These are phyloP conservation scores for Apiospora saccharicola DNA, from an alignment of 2,329 filamentous ascomycete species.

Conservation along the genomic window DNA sequence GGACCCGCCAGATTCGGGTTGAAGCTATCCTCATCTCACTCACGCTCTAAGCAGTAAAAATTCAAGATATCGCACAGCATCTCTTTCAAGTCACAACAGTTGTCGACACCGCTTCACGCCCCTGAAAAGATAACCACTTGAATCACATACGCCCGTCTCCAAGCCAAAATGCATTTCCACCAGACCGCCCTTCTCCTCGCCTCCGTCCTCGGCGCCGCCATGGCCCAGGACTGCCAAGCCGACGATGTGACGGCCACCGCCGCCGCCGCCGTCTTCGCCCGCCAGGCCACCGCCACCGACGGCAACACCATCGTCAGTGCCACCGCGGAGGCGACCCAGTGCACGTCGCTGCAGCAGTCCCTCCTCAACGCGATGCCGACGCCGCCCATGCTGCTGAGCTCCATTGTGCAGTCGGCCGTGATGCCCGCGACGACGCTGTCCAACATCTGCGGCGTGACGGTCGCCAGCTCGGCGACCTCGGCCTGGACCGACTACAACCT, in stretches of 20 bases:
- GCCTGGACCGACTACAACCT: slow-evolving; percentile 19
- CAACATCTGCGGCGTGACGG: slow-evolving; percentile 5
- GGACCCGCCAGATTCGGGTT: not conserved
- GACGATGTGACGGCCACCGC: not conserved
- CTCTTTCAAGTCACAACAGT: not conserved
- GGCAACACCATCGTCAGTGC: not conserved
- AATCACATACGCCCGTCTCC: not conserved
- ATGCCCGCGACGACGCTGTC: slow-evolving; percentile 11
- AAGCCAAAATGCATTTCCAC: slow-evolving; percentile 15
- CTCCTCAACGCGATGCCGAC: not conserved
- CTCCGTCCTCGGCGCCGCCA: not conserved
- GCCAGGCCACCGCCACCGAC: not conserved
- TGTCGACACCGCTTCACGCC: not conserved
- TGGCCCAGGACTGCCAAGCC: slow-evolving; percentile 1
- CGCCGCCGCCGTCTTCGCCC: not conserved
- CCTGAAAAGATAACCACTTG: not conserved
- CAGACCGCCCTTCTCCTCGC: not conserved
- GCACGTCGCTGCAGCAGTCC: slow-evolving; percentile 8
- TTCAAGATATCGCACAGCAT: not conserved
- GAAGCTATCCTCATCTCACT: not conserved
- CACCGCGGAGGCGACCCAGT: not conserved
- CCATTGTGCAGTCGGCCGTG: not conserved
- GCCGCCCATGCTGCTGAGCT: not conserved
- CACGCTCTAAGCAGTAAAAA: not conserved
- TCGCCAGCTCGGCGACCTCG: not conserved